Percentiles rank a stretch among this genome's conserved stretches.
These are phyloP conservation scores for Gossypium davidsonii DNA, from an alignment of 441 rosid genomes.

Conservation along the genomic window DNA sequence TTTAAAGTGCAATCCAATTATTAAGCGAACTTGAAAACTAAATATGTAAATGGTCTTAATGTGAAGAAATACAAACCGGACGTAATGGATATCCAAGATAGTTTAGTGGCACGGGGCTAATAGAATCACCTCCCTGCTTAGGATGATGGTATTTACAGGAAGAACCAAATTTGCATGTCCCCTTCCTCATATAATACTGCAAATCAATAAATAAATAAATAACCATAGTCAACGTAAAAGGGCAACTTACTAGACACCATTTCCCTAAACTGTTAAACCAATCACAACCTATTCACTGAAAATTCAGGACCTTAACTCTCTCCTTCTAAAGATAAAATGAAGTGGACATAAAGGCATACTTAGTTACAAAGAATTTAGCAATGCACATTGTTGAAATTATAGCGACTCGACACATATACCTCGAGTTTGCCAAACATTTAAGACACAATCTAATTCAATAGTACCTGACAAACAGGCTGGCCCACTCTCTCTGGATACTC, in stretches of 20 bases:
- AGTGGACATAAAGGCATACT: not conserved
- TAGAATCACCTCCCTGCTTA: constrained; percentile 57
- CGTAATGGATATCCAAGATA: constrained; percentile 78
- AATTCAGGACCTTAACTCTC: not conserved
- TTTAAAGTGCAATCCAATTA: constrained; percentile 7
- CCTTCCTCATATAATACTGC: constrained; percentile 85
- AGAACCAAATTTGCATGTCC: constrained; percentile 79
- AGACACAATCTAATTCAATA: constrained; percentile 11
- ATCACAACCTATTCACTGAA: not conserved
- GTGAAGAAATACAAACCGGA: constrained; percentile 50
- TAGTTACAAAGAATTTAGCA: not conserved
- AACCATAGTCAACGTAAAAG: not conserved
- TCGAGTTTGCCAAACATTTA: not conserved
- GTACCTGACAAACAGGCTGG: constrained; percentile 88
- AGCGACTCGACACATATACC: not conserved
- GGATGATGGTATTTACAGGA: constrained; percentile 97
- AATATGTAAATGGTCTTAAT: not conserved
- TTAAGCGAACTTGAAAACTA: constrained; percentile 11
- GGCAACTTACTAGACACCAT: not conserved
- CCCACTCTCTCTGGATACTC: constrained; percentile 73
- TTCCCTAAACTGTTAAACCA: not conserved
- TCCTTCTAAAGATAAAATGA: not conserved
- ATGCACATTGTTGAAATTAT: constrained; percentile 21
- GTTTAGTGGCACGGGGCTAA: constrained; percentile 53
- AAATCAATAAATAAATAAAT: not conserved